Conservation (phyloP, 768 basidiomycete genomes). For the Sarcodon sp. region DNA sequence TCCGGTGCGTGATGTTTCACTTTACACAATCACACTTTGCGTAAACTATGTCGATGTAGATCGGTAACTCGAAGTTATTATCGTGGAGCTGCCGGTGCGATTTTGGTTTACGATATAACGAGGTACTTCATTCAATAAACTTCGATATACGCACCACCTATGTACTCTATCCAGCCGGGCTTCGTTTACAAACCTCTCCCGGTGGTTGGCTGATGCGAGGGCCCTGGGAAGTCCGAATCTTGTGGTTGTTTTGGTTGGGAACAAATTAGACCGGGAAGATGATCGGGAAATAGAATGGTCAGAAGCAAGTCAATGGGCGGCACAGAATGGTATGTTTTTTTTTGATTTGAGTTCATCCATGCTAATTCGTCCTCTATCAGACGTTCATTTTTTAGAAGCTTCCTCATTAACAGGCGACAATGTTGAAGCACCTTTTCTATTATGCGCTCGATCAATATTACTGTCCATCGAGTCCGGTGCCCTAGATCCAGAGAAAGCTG, state of each 20-base stretch:
- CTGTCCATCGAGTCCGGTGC: slow-evolving; percentile 83
- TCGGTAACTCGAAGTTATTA: slow-evolving; percentile 95
- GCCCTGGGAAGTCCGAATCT: slow-evolving; percentile 88
- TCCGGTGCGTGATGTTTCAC: slow-evolving; percentile 38
- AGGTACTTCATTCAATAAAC: slow-evolving; percentile 21
- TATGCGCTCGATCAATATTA: slow-evolving; percentile 79
- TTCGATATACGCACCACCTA: slow-evolving; percentile 5
- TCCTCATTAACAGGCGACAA: slow-evolving; percentile 91
- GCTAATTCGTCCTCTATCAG: slow-evolving; percentile 24
- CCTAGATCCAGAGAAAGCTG: slow-evolving; percentile 88
- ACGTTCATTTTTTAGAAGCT: slow-evolving; percentile 86
- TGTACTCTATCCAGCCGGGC: slow-evolving; percentile 45
- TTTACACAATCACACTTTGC: not conserved
- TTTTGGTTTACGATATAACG: slow-evolving; percentile 91
- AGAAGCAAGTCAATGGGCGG: slow-evolving; percentile 92
- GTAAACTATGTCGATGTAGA: slow-evolving; percentile 24
- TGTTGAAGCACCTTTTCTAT: slow-evolving; percentile 84
- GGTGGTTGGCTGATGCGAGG: slow-evolving; percentile 90
- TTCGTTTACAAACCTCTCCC: slow-evolving; percentile 71
- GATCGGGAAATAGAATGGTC: slow-evolving; percentile 92
- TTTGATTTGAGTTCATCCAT: not conserved
- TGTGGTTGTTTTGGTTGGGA: slow-evolving; percentile 85
- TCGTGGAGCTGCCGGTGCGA: slow-evolving; percentile 84
- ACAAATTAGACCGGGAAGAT: slow-evolving; percentile 91
- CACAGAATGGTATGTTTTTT: slow-evolving; percentile 66